Percentiles rank a stretch among this genome's conserved stretches.
Conservation (phyloP, 768 basidiomycete genomes). For the Lactifluus volemus region DNA sequence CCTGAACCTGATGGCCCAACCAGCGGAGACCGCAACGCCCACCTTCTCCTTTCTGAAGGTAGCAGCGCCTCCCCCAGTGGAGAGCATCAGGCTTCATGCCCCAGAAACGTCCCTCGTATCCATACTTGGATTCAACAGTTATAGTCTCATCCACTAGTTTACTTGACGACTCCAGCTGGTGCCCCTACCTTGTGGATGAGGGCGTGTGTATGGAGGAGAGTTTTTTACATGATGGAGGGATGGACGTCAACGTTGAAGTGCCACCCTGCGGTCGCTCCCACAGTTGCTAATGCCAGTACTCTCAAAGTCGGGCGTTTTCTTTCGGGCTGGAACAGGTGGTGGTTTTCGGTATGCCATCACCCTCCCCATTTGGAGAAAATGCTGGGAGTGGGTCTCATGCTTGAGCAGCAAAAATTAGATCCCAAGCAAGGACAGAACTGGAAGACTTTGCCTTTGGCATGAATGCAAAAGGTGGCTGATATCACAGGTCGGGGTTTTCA, state of each 20-base stretch:
- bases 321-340: not conserved
- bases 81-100: slow-evolving; percentile 9
- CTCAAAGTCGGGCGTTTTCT: slow-evolving; percentile 12
- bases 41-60: slow-evolving; percentile 1
- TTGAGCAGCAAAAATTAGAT: slow-evolving; percentile 28
- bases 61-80: not conserved
- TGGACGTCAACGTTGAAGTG: slow-evolving; percentile 31
- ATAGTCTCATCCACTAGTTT: slow-evolving; percentile 10
- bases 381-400: slow-evolving; percentile 30
- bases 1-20: not conserved
- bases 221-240: slow-evolving; percentile 35
- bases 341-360: slow-evolving; percentile 3
- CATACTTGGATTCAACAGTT: not conserved
- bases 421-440: slow-evolving; percentile 25
- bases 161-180: slow-evolving; percentile 1
- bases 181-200: slow-evolving; percentile 37
- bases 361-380: slow-evolving; percentile 17
- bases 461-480: slow-evolving; percentile 24
- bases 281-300: slow-evolving; percentile 14
- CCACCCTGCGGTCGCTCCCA: slow-evolving; percentile 12
- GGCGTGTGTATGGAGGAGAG: slow-evolving; percentile 80
- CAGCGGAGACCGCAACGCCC: slow-evolving; percentile 1
- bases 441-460: slow-evolving; percentile 41
- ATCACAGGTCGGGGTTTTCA: slow-evolving; percentile 31
- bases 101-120: not conserved